Percentiles rank a stretch among this genome's conserved stretches.
Evolutionary conservation across 2,329 filamentous ascomycete species (phyloP).

Genomic region (Neospermospora avenae): DNA sequence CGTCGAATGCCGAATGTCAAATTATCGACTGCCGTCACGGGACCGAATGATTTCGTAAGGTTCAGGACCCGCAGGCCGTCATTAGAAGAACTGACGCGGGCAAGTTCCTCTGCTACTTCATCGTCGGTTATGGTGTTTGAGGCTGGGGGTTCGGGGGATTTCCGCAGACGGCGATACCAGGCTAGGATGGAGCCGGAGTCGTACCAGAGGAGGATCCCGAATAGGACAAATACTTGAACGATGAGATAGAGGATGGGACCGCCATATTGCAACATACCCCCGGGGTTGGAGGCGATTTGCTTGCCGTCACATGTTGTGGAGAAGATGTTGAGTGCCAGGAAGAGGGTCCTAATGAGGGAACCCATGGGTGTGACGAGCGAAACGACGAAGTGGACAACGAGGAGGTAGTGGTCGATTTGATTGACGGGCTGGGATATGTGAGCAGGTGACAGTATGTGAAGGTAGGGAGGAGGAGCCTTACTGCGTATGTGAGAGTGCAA

Average conservation of each 20-base stretch:
- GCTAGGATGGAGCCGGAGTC: constrained; percentile 70
- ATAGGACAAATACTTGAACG: constrained; percentile 68
- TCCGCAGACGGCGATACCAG: constrained; percentile 41
- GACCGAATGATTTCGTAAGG: constrained; percentile 75
- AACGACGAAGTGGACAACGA: constrained; percentile 72
- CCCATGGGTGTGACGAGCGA: constrained; percentile 73
- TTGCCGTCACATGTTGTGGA: constrained; percentile 70
- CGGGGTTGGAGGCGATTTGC: constrained; percentile 64
- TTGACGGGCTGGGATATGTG: constrained; percentile 48
- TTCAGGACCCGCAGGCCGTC: constrained; percentile 67
- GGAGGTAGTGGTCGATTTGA: constrained; percentile 63
- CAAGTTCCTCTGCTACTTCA: constrained; percentile 63
- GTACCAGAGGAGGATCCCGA: constrained; percentile 71
- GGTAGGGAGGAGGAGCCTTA: constrained; percentile 11
- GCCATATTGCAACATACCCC: constrained; percentile 70
- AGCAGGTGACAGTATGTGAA: not conserved
- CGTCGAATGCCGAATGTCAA: constrained; percentile 77
- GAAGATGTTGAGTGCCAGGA: constrained; percentile 80
- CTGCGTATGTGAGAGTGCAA: constrained; percentile 68
- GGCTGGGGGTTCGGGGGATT: constrained; percentile 12
- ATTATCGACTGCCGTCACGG: constrained; percentile 79
- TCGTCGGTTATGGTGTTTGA: constrained; percentile 27
- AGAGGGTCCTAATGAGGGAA: constrained; percentile 69
- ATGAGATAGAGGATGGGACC: constrained; percentile 82
- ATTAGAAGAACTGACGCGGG: constrained; percentile 54